Percentiles rank a stretch among this genome's conserved stretches.
These are phyloP conservation scores for Tuber aestivum DNA, from an alignment of 495 filamentous ascomycete species.

Conservation along the genomic window DNA sequence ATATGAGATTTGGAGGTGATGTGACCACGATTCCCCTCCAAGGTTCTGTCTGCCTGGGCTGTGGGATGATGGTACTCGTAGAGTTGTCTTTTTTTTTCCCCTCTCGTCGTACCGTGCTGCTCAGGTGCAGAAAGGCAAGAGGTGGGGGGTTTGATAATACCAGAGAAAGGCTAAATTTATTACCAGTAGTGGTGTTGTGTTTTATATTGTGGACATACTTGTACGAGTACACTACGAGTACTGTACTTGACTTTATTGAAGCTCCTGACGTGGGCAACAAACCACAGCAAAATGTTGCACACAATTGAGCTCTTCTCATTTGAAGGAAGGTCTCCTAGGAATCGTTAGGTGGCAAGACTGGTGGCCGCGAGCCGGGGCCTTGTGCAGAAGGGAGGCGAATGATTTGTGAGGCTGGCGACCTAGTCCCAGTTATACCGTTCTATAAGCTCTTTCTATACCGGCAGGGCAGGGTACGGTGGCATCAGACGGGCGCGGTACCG, in stretches of 20 bases:
- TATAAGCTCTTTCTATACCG: too few species aligned
- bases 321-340: background rate
- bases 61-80: background rate
- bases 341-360: background rate
- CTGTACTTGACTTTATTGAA: background rate
- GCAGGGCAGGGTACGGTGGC: too few species aligned
- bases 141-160: too few species aligned
- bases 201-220: too few species aligned
- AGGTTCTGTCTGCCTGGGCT: background rate
- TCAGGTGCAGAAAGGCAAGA: too few species aligned
- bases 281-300: background rate
- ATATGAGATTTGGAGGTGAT: background rate
- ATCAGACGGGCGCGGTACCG: too few species aligned
- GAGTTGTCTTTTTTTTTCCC: background rate
- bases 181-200: too few species aligned
- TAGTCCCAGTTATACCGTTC: background rate
- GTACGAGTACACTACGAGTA: too few species aligned
- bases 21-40: background rate
- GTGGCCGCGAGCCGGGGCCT: too few species aligned
- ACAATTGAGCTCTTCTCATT: background rate
- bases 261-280: background rate
- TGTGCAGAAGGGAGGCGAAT: background rate
- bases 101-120: too few species aligned
- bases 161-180: too few species aligned
- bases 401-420: background rate